Percentiles rank a stretch among this genome's conserved stretches.
Evolutionary conservation across 2,329 filamentous ascomycete genomes (phyloP).

Genomic region (Beauveria rudraprayagi): DNA sequence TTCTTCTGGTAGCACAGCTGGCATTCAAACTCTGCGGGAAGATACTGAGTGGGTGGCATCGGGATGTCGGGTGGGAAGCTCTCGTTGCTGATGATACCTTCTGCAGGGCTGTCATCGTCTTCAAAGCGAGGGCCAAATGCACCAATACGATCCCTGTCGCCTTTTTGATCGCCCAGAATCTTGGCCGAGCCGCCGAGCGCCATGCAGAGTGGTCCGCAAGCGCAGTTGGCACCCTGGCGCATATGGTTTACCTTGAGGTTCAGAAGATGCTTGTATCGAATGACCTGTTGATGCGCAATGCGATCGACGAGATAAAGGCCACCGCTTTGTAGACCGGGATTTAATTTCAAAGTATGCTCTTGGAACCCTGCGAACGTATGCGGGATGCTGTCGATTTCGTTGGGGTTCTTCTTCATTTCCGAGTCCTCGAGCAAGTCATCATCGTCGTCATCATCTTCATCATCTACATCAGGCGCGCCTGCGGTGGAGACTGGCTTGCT

Average conservation of each 20-base stretch:
- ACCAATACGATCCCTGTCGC: constrained; percentile 52
- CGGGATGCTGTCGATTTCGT: constrained; percentile 58
- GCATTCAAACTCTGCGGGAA: constrained; percentile 87
- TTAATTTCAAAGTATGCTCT: constrained; percentile 62
- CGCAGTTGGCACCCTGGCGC: constrained; percentile 52
- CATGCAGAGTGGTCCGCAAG: constrained; percentile 55
- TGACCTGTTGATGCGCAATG: constrained; percentile 71
- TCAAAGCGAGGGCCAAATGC: constrained; percentile 43
- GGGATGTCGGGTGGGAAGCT: constrained; percentile 77
- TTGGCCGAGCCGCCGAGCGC: constrained; percentile 58
- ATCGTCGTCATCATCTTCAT: constrained; percentile 52
- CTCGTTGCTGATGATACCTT: constrained; percentile 61
- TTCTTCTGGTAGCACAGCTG: constrained; percentile 79
- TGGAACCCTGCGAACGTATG: constrained; percentile 72
- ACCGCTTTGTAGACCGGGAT: constrained; percentile 55
- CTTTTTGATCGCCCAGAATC: constrained; percentile 47
- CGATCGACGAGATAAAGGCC: constrained; percentile 64
- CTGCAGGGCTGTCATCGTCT: constrained; percentile 55
- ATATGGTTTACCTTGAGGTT: constrained; percentile 64
- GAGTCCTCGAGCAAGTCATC: constrained; percentile 47
- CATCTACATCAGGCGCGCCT: constrained; percentile 30
- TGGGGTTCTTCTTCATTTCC: constrained; percentile 54
- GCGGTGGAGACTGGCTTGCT: constrained; percentile 24
- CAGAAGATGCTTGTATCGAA: constrained; percentile 70
- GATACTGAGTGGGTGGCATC: constrained; percentile 64